Percentiles rank a stretch among this genome's conserved stretches.
phyloP scores from a whole-genome alignment of 2,329 filamentous ascomycete species.

The Hypoxylon sp. region DNA sequence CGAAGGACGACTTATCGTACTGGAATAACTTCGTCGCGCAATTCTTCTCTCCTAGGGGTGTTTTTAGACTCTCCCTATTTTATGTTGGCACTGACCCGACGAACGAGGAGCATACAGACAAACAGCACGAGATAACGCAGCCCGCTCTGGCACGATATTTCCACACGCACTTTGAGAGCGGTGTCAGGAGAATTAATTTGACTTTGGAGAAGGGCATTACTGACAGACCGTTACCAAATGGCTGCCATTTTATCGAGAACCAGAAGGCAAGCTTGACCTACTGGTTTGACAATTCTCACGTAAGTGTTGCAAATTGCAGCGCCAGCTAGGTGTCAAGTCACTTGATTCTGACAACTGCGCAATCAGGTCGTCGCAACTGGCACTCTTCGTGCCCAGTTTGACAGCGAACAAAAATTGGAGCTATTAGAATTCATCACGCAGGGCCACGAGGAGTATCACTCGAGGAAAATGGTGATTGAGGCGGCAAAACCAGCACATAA shows the following conservation, averaged over 20 bases:
- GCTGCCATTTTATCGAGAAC: constrained; percentile 81
- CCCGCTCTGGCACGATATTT: constrained; percentile 90
- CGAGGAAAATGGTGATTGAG: constrained; percentile 74
- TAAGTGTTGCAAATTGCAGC: constrained; percentile 60
- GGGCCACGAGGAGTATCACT: constrained; percentile 85
- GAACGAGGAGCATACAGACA: constrained; percentile 71
- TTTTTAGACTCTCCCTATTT: constrained; percentile 80
- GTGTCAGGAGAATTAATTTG: constrained; percentile 87
- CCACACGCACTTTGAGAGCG: constrained; percentile 87
- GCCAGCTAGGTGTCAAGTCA: not conserved
- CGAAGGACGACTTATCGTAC: constrained; percentile 76
- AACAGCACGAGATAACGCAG: constrained; percentile 88
- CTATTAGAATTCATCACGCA: constrained; percentile 84
- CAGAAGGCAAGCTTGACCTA: constrained; percentile 85
- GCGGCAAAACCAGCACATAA: constrained; percentile 72
- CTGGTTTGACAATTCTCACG: constrained; percentile 87
- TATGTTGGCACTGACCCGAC: constrained; percentile 57
- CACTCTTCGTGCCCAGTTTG: constrained; percentile 82
- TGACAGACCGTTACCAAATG: constrained; percentile 70
- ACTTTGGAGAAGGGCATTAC: constrained; percentile 77
- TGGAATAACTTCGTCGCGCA: constrained; percentile 85
- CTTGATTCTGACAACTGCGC: constrained; percentile 47
- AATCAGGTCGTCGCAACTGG: constrained; percentile 81
- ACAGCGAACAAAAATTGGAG: constrained; percentile 83
- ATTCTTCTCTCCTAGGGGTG: constrained; percentile 84